These are phyloP conservation scores for Allomyces macrogynus DNA, from an alignment of 192 early-diverging fungal genomes.

Conservation along the genomic window DNA sequence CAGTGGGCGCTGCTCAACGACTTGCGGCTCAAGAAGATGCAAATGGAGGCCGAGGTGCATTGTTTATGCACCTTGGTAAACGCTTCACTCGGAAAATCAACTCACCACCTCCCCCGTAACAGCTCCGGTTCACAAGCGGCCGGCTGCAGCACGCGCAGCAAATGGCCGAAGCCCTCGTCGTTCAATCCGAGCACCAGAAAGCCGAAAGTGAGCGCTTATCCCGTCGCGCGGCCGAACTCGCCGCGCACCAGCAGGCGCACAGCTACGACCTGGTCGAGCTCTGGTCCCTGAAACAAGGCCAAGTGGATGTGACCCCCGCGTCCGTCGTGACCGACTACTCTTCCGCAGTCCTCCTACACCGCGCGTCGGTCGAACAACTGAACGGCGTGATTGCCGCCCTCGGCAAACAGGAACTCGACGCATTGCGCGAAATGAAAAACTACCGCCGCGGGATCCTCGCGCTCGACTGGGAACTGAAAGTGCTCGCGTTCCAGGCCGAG, in stretches of 20 bases:
- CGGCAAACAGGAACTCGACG: constrained; percentile 31
- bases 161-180: constrained; percentile 4
- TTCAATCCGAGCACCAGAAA: constrained; percentile 10
- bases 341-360: constrained; percentile 26
- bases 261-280: constrained; percentile 29
- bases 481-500: constrained; percentile 42
- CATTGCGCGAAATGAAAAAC: constrained; percentile 40
- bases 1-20: constrained; percentile 1
- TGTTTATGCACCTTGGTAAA: background rate
- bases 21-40: background rate
- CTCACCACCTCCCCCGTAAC: too few species aligned
- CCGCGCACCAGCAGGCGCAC: background rate
- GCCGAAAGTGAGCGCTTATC: constrained; percentile 18
- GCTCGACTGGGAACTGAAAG: constrained; percentile 42
- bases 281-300: constrained; percentile 34
- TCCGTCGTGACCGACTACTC: constrained; percentile 39
- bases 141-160: constrained; percentile 12
- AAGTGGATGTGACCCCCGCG: constrained; percentile 34
- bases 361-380: constrained; percentile 24
- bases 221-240: constrained; percentile 17
- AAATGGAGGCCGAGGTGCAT: background rate
- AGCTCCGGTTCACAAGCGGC: too few species aligned
- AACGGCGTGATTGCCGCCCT: constrained; percentile 27
- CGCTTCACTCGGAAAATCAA: too few species aligned
- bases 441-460: constrained; percentile 41